Evolutionary conservation across 1,139 yeast species (phyloP), one percentile per base, ranked within the genome.

Genomic region (Pichia sp.): DNA sequence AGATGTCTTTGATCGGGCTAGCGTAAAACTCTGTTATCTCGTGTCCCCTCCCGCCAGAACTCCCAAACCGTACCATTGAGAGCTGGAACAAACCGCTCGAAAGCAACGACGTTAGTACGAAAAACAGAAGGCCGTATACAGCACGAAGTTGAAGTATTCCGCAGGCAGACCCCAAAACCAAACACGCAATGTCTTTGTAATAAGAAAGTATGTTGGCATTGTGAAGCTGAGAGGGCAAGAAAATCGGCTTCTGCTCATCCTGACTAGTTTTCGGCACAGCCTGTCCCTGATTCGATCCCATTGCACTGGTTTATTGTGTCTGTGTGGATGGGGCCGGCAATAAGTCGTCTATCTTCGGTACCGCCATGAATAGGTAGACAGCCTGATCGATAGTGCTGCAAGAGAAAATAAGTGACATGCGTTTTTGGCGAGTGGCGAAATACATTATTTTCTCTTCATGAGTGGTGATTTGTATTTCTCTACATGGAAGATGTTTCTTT

Each of bases 91-190:
- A 64, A 0, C 68, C 52, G 59, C 81, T 77, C 10, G 80, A 71
- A 2, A 77, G 30, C 1, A 79, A 50, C 59, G 82, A 76, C 3
- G 85, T 79, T 1, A 70, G 65, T 1, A 81, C 51, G 63, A 85
- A 89, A 67, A 85, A 80, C 5, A 72, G 61, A 61, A 87, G 80
- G 8, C 96, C 96, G 48, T 74, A 59, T 36, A 75, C 61, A 0
- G 93, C 81, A 63, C 87, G 90, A 50, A 88, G 71, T 49, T 86
- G 82, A 50, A 88, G 71, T 26, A 86, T 78, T 0, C 96, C 96
- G 1, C 90, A 85, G 6, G 82, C 84, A 2, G 83, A 71, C 2
- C 96, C 96, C 52, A 82, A 75, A 2, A 80, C 76, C 52, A 89
- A 73, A 15, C 90, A 78, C 53, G 87, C 78, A 10, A 85, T 74